phyloP scores from a whole-genome alignment of 169 alveolate species.

The Plasmodium chabaudi region DNA sequence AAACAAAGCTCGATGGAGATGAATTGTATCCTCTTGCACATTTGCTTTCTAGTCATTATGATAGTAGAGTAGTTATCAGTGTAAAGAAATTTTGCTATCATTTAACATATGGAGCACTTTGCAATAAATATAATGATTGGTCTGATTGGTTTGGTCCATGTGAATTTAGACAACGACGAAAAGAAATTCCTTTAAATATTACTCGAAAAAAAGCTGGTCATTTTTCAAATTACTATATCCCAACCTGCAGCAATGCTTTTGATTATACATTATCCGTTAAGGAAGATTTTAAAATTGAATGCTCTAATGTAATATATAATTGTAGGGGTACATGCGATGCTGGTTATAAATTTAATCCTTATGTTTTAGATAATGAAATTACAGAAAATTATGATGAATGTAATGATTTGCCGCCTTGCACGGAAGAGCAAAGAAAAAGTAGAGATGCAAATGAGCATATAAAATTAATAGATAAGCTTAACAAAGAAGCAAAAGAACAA shows the following conservation, averaged over 20 bases:
- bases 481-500: neutral
- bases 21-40: slow-evolving; percentile 19
- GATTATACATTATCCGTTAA: slow-evolving; percentile 15
- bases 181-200: slow-evolving; percentile 27
- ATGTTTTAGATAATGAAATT: slow-evolving; percentile 2
- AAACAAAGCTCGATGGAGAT: neutral
- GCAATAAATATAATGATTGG: slow-evolving; percentile 56
- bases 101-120: slow-evolving; percentile 42
- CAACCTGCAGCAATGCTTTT: slow-evolving; percentile 44
- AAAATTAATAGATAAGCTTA: neutral
- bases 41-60: slow-evolving; percentile 1
- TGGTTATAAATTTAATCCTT: slow-evolving; percentile 49
- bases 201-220: neutral
- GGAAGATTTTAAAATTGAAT: slow-evolving; percentile 34
- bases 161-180: slow-evolving; percentile 61
- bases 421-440: slow-evolving; percentile 22
- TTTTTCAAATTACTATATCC: neutral
- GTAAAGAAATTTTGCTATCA: slow-evolving; percentile 47
- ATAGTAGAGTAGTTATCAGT: slow-evolving; percentile 3
- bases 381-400: slow-evolving; percentile 34
- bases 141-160: slow-evolving; percentile 68
- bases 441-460: neutral
- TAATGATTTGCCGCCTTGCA: slow-evolving; percentile 30
- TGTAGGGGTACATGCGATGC: slow-evolving; percentile 64
- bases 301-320: slow-evolving; percentile 15